Evolutionary conservation across 257 asterid species (phyloP).

Genomic region (Linaria vulgaris): DNA sequence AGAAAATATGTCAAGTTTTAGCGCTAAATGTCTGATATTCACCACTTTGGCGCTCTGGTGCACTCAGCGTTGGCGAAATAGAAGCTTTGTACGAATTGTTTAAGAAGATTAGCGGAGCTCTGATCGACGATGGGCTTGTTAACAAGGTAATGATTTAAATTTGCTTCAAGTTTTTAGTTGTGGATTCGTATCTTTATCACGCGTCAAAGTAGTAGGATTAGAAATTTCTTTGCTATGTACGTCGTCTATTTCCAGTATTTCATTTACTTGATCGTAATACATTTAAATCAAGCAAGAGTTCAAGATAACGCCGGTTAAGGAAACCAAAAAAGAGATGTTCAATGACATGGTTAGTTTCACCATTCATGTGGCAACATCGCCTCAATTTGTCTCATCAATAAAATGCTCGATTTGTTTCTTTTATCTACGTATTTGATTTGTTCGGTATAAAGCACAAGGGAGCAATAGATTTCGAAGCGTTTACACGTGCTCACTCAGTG

Average conservation of each 20-base stretch:
- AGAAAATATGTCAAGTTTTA: no score
- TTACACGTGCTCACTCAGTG: slow-evolving; percentile 82
- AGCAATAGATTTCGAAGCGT: slow-evolving; percentile 73
- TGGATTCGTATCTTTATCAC: background rate
- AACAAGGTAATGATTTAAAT: slow-evolving; percentile 58
- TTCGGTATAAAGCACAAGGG: slow-evolving; percentile 81
- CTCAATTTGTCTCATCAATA: slow-evolving; percentile 10
- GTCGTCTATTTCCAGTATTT: no score
- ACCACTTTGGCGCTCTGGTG: slow-evolving; percentile 28
- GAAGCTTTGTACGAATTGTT: slow-evolving; percentile 82
- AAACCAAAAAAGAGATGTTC: slow-evolving; percentile 70
- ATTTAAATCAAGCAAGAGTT: slow-evolving; percentile 70
- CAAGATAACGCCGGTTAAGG: slow-evolving; percentile 77
- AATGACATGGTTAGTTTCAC: no score
- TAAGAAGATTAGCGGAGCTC: slow-evolving; percentile 81
- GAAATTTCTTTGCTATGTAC: slow-evolving; percentile 11
- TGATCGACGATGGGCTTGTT: slow-evolving; percentile 82
- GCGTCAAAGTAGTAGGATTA: background rate
- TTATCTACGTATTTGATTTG: slow-evolving; percentile 69
- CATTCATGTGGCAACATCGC: no score
- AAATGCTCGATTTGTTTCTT: slow-evolving; percentile 8
- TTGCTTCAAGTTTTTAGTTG: slow-evolving; percentile 10
- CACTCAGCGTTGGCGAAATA: slow-evolving; percentile 85
- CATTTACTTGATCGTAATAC: no score
- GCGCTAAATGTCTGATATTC: slow-evolving; percentile 9